These are phyloP conservation scores for Acidomyces sp. DNA, from an alignment of 495 filamentous ascomycete genomes.

Conservation along the genomic window DNA sequence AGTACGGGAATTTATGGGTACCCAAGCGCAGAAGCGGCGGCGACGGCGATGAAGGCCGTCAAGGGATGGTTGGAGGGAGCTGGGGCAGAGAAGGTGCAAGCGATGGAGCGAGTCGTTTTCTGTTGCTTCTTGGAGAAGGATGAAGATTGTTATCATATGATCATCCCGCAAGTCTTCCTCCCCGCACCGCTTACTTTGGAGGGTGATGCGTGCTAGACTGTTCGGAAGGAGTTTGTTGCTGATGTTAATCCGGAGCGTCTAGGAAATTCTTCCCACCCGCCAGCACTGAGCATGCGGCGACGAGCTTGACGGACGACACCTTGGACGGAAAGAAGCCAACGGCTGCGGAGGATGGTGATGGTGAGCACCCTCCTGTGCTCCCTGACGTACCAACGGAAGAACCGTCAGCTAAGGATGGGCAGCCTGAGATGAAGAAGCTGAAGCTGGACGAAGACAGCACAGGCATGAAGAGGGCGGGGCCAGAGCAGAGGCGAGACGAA, in stretches of 20 bases:
- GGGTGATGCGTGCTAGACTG: not conserved
- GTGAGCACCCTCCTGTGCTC: slow-evolving; percentile 15
- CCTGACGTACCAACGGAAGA: slow-evolving; percentile 25
- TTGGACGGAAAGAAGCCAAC: not conserved
- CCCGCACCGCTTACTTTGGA: too few relatives aligned
- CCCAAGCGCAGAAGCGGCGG: slow-evolving; percentile 57
- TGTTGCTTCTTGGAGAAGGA: slow-evolving; percentile 71
- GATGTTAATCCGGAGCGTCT: not conserved
- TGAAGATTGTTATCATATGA: slow-evolving; percentile 51
- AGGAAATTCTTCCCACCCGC: slow-evolving; percentile 28
- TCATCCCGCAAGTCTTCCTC: slow-evolving; percentile 51
- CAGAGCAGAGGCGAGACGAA: too few relatives aligned
- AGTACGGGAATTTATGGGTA: slow-evolving; percentile 89
- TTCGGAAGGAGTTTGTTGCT: not conserved
- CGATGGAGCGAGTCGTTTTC: slow-evolving; percentile 63
- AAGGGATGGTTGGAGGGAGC: slow-evolving; percentile 53
- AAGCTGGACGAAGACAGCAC: slow-evolving; percentile 20
- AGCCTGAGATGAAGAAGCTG: slow-evolving; percentile 25
- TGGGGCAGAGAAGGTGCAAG: slow-evolving; percentile 34
- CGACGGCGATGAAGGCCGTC: slow-evolving; percentile 53
- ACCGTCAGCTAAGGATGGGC: slow-evolving; percentile 16
- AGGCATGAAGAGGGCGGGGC: too few relatives aligned
- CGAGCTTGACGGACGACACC: not conserved
- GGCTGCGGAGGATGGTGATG: slow-evolving; percentile 1
- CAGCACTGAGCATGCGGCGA: not conserved